phyloP scores from a whole-genome alignment of 148 eudicot genomes.

The Rhododendron simsii region DNA sequence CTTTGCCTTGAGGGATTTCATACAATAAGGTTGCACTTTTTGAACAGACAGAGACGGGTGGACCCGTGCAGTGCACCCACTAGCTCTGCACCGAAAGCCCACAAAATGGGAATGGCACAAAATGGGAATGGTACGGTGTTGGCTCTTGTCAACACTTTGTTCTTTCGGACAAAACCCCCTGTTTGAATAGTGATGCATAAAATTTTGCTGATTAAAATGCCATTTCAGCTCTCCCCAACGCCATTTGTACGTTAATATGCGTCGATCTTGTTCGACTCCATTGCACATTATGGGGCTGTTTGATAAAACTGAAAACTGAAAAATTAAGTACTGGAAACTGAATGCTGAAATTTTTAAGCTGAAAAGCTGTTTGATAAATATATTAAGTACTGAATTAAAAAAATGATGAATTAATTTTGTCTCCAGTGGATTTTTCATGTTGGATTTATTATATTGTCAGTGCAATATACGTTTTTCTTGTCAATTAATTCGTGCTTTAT shows the following conservation, averaged over 20 bases:
- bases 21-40: neutral
- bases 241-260: neutral
- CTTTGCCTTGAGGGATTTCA: neutral
- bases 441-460: neutral
- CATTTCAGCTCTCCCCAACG: neutral
- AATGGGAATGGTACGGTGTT: neutral
- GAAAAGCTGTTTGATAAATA: no score
- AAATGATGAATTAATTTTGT: no score
- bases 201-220: neutral
- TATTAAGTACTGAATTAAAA: no score
- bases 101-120: neutral
- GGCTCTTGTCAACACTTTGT: neutral
- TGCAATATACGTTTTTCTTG: neutral
- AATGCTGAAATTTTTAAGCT: no score
- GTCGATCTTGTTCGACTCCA: neutral
- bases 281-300: neutral
- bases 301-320: no score
- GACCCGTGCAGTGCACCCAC: neutral
- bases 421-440: neutral
- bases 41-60: neutral
- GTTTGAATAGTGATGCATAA: neutral
- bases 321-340: no score
- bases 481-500: neutral
- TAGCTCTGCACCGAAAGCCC: constrained; percentile 7
- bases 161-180: neutral